Evolutionary conservation across 306 rosid genomes (phyloP), one percentile per base, ranked within the genome.

Genomic region (Cotoneaster glaucophyllus): DNA sequence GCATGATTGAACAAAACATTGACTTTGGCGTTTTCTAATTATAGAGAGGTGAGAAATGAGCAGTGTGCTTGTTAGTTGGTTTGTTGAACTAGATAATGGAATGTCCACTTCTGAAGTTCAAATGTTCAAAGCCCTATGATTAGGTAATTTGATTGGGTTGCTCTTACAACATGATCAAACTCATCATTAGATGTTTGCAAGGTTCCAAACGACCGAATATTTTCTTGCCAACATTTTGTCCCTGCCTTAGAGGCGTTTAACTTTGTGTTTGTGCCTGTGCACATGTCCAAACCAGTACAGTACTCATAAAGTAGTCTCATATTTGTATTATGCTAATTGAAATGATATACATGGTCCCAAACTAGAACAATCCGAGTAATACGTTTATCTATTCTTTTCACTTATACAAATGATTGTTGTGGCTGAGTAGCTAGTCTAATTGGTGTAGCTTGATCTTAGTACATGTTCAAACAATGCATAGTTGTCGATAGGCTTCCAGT

Each of bases 1-100:
- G 67, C 19, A 17, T 57, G 69, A 50, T 66, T 59, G 82, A 59
- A 59, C 71, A 50, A 26, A 43, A 31, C 75, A 73, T 58, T 58
- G 67, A 58, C 56, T 41, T 56, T 37, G 56, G 25, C 25, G 14
- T 56, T 72, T 71, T n/a, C 54, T n/a, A 26, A 24, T 57, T 13
- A 45, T 53, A 17, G 63, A 22, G 39, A 37, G 8, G 57, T 64
- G 52, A 64, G 37, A 15, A 72, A 37, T 15, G n/a, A 13, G 44
- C 39, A 79, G 9, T 12, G 39, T 75, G 63, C 48, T 25, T 70
- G 53, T 71, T 57, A 45, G 56, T 64, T 57, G 34, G 50, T 61
- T 26, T 34, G 12, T 44, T 32, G 43, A 59, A 8, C 34, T 73
- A 17, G n/a, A 63, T 34, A 39, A 70, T 78, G 69, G 62, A 34